These are phyloP conservation scores for Tricholoma saponaceum DNA, from an alignment of 768 basidiomycete species.

Conservation along the genomic window DNA sequence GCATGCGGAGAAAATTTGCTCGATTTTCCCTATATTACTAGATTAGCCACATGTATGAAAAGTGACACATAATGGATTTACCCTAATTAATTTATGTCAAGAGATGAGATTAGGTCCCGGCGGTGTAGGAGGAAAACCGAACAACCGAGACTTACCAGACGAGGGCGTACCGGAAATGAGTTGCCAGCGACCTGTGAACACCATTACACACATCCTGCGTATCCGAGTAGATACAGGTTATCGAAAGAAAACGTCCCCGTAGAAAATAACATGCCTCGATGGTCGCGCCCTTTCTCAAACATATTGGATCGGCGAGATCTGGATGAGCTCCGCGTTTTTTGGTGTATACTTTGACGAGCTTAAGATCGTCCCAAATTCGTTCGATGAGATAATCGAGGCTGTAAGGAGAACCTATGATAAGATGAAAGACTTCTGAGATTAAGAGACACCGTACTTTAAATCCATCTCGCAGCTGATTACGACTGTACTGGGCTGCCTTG, in stretches of 20 bases:
- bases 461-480: conserved; percentile 97
- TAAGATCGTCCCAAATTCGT: conserved; percentile 76
- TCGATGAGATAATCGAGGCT: conserved; percentile 75
- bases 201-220: conserved; percentile 85
- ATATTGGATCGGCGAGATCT: conserved; percentile 88
- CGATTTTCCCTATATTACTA: conserved; percentile 68
- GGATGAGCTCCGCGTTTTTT: conserved; percentile 96
- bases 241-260: background rate
- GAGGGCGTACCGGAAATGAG: conserved; percentile 91
- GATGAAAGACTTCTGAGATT: background rate
- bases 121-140: background rate
- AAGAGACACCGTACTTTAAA: conserved; percentile 59
- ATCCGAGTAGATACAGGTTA: background rate
- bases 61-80: conserved; percentile 10
- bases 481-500: conserved; percentile 77
- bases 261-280: conserved; percentile 61
- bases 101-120: background rate
- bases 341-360: conserved; percentile 89
- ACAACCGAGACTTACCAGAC: conserved; percentile 63
- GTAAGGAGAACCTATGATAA: conserved; percentile 2
- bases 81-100: conserved; percentile 15
- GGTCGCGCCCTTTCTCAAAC: conserved; percentile 86
- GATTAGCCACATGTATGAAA: background rate
- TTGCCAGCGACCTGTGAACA: conserved; percentile 83
- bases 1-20: conserved; percentile 93